Evolutionary conservation across 2,329 filamentous ascomycete species (phyloP), one percentile per base, ranked within the genome.

Genomic region (Fusarium proliferatum): DNA sequence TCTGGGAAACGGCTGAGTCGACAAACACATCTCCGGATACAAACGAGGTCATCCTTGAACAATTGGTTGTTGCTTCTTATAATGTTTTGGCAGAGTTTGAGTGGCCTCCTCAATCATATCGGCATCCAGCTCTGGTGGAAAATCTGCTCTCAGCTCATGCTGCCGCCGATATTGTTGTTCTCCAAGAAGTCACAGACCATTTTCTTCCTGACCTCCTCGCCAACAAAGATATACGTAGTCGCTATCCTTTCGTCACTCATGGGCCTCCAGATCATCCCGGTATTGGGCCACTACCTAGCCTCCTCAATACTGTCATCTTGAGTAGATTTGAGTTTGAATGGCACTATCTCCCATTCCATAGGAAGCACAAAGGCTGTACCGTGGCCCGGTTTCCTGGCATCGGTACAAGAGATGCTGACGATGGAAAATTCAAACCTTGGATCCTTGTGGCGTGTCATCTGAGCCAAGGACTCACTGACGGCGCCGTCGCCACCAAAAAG

Each of bases 181-280:
- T 93, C 9, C 86, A 93, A 77, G 91, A 92, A 80, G 88, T 92
- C 3, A 91, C 90, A 0, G 90, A 92, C 69, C 85, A 88, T 45
- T 91, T 92, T 67, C 84, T 93, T 1, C 84, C 85, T 1, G 86
- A 85, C 64, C 81, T 93, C 2, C 85, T 92, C 4, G 75, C 77
- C 6, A 79, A 88, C 61, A 66, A 80, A 5, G 75, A 80, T 5
- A 82, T 92, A 30, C 84, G 84, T 34, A 72, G 79, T 16, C 80
- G 78, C 4, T 92, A 91, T 71, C 84, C 86, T 3, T 92, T 87
- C 76, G 80, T 82, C n/a, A 89, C 88, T 4, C 86, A 91, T 76
- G 88, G 85, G 0, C 88, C 89, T 2, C 88, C 90, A 0, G 77
- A 82, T 12, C 86, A 91, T 69, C 33, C 78, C 7, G 85, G 86